A percentile compares a stretch with the other conserved stretches of the same genome.
Conservation (phyloP, 139 green algal genomes). For the Cymbomonas tetramitiformis region DNA sequence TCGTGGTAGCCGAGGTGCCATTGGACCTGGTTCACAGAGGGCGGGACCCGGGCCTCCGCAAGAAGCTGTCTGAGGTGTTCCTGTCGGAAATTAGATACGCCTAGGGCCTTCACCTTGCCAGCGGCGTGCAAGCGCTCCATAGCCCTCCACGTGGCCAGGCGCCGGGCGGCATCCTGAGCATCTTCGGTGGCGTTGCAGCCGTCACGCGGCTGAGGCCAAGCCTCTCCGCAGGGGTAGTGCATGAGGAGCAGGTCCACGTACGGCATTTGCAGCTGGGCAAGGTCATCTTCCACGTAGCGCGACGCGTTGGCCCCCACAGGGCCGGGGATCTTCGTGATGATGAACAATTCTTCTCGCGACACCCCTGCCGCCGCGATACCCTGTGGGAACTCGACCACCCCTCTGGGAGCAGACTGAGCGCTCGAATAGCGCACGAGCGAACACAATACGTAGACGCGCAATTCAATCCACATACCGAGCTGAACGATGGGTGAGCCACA, state of each 20-base stretch:
- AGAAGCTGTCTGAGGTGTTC: conserved; percentile 41
- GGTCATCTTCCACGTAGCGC: conserved; percentile 3
- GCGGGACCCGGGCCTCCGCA: conserved; percentile 18
- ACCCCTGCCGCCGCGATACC: conserved; percentile 14
- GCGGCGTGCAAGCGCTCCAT: conserved; percentile 28
- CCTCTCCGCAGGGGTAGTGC: conserved; percentile 25
- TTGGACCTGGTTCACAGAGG: conserved; percentile 56
- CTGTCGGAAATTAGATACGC: conserved; percentile 43
- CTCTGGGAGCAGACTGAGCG: too few relatives aligned
- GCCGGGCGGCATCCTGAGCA: conserved; percentile 4
- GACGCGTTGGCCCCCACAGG: not conserved
- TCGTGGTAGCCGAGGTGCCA: conserved; percentile 38
- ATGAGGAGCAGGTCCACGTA: conserved; percentile 41
- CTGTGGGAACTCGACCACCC: too few relatives aligned
- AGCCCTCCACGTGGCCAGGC: conserved; percentile 40
- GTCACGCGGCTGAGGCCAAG: not conserved
- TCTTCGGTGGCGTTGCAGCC: not conserved
- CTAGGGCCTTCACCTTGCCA: conserved; percentile 36
- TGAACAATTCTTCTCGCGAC: conserved; percentile 25
- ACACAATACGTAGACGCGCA: too few relatives aligned
- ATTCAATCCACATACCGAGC: too few relatives aligned
- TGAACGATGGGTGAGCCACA: too few relatives aligned
- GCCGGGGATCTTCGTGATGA: conserved; percentile 36
- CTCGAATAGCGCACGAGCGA: too few relatives aligned
- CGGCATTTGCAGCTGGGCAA: conserved; percentile 14